phyloP scores from a whole-genome alignment of 2,329 filamentous ascomycete species.

The Beauveria pseudobassiana region DNA sequence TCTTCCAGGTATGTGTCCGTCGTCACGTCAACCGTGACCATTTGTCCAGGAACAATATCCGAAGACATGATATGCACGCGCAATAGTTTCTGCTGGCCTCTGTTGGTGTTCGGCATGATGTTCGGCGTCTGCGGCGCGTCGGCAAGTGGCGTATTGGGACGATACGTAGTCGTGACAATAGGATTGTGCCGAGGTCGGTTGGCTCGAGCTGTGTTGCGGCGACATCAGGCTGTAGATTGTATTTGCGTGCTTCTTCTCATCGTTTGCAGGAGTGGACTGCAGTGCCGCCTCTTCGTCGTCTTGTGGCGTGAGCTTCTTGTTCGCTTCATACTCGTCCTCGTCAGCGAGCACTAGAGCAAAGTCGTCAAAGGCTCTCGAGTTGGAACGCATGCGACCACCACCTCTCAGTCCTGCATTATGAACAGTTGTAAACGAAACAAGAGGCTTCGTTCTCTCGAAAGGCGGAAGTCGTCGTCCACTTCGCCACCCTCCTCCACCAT shows the following conservation, averaged over 20 bases:
- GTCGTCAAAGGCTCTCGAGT: constrained; percentile 73
- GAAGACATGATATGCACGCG: constrained; percentile 64
- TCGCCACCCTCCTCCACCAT: constrained; percentile 83
- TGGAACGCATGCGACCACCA: constrained; percentile 50
- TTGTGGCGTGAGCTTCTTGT: constrained; percentile 60
- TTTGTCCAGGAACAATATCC: constrained; percentile 64
- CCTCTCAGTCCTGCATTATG: constrained; percentile 72
- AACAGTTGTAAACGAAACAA: constrained; percentile 74
- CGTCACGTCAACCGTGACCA: constrained; percentile 66
- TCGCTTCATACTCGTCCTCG: constrained; percentile 59
- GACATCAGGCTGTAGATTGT: constrained; percentile 23
- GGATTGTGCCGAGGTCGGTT: constrained; percentile 45
- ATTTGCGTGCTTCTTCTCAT: constrained; percentile 19
- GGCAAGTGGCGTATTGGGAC: constrained; percentile 45
- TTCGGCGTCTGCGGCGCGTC: constrained; percentile 47
- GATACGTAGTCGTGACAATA: constrained; percentile 53
- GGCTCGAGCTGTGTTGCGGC: constrained; percentile 22
- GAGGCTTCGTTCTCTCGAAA: constrained; percentile 62
- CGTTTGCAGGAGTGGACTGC: neutral
- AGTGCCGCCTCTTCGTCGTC: constrained; percentile 46
- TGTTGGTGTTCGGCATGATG: constrained; percentile 35
- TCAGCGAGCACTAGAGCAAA: constrained; percentile 72
- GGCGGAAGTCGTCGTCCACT: constrained; percentile 78
- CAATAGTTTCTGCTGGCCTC: constrained; percentile 63
- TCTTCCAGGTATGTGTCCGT: constrained; percentile 80